Conservation (phyloP, 306 rosid genomes). For the barrel medic (Medicago truncatula) region MtrunA17r5.0-ANR NC_053045.1:3742501-3743000, state of each 20-base stretch:
- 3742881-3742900: background rate
- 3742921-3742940: slow-evolving; percentile 26
- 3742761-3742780: slow-evolving; percentile 51
- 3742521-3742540: background rate
- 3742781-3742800: slow-evolving; percentile 33
- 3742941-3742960: slow-evolving; percentile 40
- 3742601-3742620: slow-evolving; percentile 72
- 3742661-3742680: background rate
- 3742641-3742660: slow-evolving; percentile 34
- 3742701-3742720: slow-evolving; percentile 29
- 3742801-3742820: slow-evolving; percentile 40
- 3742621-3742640: slow-evolving; percentile 27
- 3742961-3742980: slow-evolving; percentile 28
- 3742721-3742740: slow-evolving; percentile 43
- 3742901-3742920: slow-evolving; percentile 36
- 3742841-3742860: slow-evolving; percentile 48
- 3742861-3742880: slow-evolving; percentile 9
- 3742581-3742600: slow-evolving; percentile 62
- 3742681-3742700: slow-evolving; percentile 20
- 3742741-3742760: slow-evolving; percentile 86
- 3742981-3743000: slow-evolving; percentile 33
- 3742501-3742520: background rate
- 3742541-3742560: slow-evolving; percentile 49
- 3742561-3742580: slow-evolving; percentile 50
- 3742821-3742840: slow-evolving; percentile 54